A percentile compares a stretch with the other conserved stretches of the same genome.
Conservation (phyloP, 352 stramenopile genomes). For the Thraustochytrium striatum region DNA sequence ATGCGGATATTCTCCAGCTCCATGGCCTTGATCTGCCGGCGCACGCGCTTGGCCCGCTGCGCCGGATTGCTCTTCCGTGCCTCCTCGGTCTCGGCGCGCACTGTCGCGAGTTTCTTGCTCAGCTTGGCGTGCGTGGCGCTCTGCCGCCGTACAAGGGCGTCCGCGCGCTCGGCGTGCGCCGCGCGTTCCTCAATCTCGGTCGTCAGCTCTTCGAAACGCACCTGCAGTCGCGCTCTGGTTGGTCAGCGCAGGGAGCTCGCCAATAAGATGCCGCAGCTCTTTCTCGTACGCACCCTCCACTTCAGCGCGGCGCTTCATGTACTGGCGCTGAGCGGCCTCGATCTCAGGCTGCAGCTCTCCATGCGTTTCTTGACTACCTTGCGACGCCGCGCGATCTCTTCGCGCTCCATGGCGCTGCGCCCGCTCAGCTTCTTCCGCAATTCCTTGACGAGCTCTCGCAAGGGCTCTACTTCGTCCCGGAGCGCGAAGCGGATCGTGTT, state of each 20-base stretch:
- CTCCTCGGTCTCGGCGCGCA: neutral
- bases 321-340: neutral
- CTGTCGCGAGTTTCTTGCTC: neutral
- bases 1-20: conserved; percentile 28
- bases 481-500: neutral
- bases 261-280: neutral
- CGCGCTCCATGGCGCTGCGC: neutral
- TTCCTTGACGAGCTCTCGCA: neutral
- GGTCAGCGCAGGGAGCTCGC: neutral
- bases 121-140: neutral
- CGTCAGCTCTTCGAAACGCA: neutral
- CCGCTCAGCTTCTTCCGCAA: neutral
- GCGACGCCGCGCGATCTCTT: neutral
- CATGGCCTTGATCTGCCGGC: conserved; percentile 24
- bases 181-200: neutral
- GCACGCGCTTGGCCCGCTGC: conserved; percentile 26
- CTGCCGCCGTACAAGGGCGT: neutral
- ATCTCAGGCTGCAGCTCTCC: neutral
- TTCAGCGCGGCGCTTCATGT: neutral
- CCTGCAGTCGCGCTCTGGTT: neutral
- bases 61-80: neutral
- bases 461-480: neutral
- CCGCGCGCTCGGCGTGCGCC: conserved; percentile 5
- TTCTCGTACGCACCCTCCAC: conserved; percentile 6
- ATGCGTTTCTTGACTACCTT: neutral